Evolutionary conservation across 768 basidiomycete genomes (phyloP).

Genomic region (Hygrocybe coccinea): DNA sequence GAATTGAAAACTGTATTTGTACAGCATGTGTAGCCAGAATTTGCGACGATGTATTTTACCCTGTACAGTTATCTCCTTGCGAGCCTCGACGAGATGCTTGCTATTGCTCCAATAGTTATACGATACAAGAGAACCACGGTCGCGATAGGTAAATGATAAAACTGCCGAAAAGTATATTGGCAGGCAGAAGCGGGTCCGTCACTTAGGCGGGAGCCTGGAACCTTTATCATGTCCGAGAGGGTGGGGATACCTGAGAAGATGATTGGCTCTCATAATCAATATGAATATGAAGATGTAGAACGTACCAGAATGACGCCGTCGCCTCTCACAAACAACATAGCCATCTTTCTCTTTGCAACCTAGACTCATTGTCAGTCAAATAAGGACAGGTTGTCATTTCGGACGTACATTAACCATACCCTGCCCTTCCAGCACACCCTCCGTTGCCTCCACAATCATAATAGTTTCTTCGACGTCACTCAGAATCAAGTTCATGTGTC

Average conservation of each 20-base stretch:
- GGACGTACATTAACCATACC: conserved; percentile 60
- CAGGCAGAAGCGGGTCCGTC: conserved; percentile 11
- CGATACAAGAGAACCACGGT: neutral
- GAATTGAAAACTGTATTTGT: too few species aligned
- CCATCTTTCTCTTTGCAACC: conserved; percentile 91
- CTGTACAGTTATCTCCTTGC: conserved; percentile 2
- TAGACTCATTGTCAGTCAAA: conserved; percentile 25
- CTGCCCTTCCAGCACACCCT: conserved; percentile 52
- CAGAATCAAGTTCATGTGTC: conserved; percentile 99
- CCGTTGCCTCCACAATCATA: conserved; percentile 86
- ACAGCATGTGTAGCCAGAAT: too few species aligned
- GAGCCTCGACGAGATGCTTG: too few species aligned
- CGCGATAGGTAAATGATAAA: conserved; percentile 10
- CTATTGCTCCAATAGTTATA: too few species aligned
- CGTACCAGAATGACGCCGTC: conserved; percentile 91
- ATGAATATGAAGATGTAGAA: conserved; percentile 9
- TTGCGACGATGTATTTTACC: conserved; percentile 9
- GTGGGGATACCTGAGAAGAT: conserved; percentile 64
- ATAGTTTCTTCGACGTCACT: conserved; percentile 98
- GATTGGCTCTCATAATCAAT: conserved; percentile 6
- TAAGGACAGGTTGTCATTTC: neutral
- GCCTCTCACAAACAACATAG: conserved; percentile 97
- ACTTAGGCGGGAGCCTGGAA: neutral
- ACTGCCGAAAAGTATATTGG: conserved; percentile 34
- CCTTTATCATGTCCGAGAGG: conserved; percentile 59